Evolutionary conservation across 176 grass and related monocot genomes (phyloP).

Genomic region (Triticum urartu): DNA sequence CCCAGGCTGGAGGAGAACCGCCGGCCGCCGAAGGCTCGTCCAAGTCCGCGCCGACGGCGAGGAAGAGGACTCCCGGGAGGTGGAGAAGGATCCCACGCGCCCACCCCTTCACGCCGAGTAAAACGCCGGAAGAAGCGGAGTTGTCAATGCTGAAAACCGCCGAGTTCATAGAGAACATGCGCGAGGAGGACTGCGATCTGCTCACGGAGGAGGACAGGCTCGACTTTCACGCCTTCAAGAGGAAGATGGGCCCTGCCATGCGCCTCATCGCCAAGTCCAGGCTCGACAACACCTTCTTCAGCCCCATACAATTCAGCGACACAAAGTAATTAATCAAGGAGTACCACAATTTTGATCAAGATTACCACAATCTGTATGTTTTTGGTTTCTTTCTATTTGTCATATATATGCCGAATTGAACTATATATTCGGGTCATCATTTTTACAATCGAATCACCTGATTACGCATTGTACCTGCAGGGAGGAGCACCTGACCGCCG

Average conservation of each 20-base stretch:
- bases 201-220: not conserved
- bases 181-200: not conserved
- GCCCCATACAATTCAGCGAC: not conserved
- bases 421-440: not conserved
- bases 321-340: not conserved
- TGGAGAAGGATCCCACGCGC: conserved; percentile 17
- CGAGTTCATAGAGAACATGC: not conserved
- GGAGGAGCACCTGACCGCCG: not conserved
- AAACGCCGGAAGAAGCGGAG: not conserved
- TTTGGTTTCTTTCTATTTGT: not conserved
- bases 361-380: no score
- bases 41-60: not conserved
- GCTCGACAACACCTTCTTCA: not conserved
- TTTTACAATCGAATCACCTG: not conserved
- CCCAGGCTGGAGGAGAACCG: not conserved
- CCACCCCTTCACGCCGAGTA: not conserved
- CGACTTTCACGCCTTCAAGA: not conserved
- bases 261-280: not conserved
- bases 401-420: not conserved
- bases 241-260: not conserved
- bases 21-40: not conserved
- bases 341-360: not conserved
- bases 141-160: not conserved
- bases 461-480: not conserved
- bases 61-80: not conserved